These are phyloP conservation scores for Trichophyton schoenleinii DNA, from an alignment of 2,329 filamentous ascomycete species.

Conservation along the genomic window DNA sequence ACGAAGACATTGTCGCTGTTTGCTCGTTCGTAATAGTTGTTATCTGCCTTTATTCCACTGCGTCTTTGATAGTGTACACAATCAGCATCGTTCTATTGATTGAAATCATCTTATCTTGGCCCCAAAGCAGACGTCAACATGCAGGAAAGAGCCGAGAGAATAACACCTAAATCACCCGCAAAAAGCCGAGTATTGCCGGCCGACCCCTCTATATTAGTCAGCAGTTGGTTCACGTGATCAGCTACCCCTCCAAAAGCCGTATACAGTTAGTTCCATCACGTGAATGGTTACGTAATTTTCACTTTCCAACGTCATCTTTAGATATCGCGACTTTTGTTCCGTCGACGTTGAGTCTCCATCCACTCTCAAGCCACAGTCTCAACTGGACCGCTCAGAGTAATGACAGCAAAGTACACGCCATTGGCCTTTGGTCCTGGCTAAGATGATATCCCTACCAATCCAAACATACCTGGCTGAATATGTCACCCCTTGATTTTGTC, in stretches of 20 bases:
- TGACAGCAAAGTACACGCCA: too few relatives aligned
- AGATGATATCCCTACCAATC: too few relatives aligned
- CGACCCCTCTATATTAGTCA: neutral
- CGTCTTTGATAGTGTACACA: neutral
- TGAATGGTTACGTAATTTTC: too few relatives aligned
- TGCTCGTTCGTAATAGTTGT: neutral
- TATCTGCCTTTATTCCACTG: neutral
- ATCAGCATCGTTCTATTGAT: neutral
- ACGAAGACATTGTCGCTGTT: slow-evolving; percentile 5
- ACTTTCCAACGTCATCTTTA: too few relatives aligned
- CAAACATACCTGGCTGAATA: too few relatives aligned
- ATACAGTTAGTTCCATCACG: too few relatives aligned
- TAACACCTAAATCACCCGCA: neutral
- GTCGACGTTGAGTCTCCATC: too few relatives aligned
- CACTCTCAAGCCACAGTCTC: too few relatives aligned
- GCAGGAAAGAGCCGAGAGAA: neutral
- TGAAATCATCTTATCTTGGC: neutral
- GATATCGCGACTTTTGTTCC: too few relatives aligned
- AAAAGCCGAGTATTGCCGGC: neutral
- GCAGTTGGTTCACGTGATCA: neutral
- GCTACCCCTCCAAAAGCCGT: neutral
- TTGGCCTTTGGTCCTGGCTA: too few relatives aligned
- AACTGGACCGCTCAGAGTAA: too few relatives aligned
- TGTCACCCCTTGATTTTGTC: too few relatives aligned
- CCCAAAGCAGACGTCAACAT: neutral